phyloP scores from a whole-genome alignment of 2,329 filamentous ascomycete genomes.

The Amauroascus verrucosus region DNA sequence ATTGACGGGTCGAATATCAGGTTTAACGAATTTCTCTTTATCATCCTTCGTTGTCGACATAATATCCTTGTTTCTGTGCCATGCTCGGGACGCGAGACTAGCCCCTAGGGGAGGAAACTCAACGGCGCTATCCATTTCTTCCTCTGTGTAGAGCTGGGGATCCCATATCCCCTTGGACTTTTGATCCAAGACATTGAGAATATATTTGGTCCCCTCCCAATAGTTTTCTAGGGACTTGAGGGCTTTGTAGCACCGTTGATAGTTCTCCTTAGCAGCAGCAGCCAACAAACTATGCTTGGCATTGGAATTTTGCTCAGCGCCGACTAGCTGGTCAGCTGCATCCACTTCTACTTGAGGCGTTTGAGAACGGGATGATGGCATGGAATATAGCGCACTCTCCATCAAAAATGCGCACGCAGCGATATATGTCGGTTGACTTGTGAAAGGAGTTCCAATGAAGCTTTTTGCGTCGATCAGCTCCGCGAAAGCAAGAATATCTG shows the following conservation, averaged over 20 bases:
- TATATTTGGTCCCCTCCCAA: conserved; percentile 81
- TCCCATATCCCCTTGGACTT: conserved; percentile 81
- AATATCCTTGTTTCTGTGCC: conserved; percentile 17
- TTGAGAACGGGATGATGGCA: conserved; percentile 51
- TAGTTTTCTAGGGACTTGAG: conserved; percentile 70
- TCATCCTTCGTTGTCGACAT: not conserved
- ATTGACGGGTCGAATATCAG: not conserved
- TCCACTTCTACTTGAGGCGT: conserved; percentile 39
- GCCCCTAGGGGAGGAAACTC: conserved; percentile 42
- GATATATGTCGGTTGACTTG: conserved; percentile 83
- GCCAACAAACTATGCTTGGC: conserved; percentile 65
- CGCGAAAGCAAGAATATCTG: conserved; percentile 76
- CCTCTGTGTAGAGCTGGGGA: conserved; percentile 52
- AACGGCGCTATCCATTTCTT: conserved; percentile 66
- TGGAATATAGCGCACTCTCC: conserved; percentile 63
- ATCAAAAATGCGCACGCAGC: conserved; percentile 81
- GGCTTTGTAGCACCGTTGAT: conserved; percentile 76
- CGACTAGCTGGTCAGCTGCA: conserved; percentile 24
- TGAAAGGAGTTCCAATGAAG: conserved; percentile 80
- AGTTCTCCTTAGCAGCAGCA: conserved; percentile 74
- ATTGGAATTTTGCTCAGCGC: conserved; percentile 27
- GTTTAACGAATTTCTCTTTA: not conserved
- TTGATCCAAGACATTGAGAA: conserved; percentile 74
- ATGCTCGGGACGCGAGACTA: conserved; percentile 45
- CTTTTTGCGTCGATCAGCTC: conserved; percentile 78